Evolutionary conservation across 495 filamentous ascomycete genomes (phyloP).

Genomic region (Penicillium macrosclerotiorum): DNA sequence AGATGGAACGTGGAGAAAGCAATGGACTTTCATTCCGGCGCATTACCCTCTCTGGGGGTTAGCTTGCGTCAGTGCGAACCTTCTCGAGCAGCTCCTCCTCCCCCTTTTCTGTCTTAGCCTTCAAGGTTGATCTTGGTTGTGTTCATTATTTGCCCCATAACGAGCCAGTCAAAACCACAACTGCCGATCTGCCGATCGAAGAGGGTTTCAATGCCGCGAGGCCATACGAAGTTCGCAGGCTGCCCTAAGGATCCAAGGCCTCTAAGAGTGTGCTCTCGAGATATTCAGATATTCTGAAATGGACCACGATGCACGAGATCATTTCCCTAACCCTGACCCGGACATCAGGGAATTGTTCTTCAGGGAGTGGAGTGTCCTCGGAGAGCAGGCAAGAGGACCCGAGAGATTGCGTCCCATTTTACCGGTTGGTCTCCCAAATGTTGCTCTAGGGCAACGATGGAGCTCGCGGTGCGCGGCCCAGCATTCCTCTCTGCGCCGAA

Average conservation of each 20-base stretch:
- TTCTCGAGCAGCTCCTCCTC: not conserved
- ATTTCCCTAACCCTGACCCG: not conserved
- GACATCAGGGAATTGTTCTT: too few relatives aligned
- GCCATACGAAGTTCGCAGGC: too few relatives aligned
- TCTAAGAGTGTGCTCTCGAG: not conserved
- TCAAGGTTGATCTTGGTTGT: not conserved
- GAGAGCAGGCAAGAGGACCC: too few relatives aligned
- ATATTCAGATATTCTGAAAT: constrained; percentile 20
- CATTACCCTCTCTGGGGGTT: constrained; percentile 14
- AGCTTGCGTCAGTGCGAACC: constrained; percentile 1
- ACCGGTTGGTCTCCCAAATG: too few relatives aligned
- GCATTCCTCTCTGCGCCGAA: too few relatives aligned
- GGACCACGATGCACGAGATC: not conserved
- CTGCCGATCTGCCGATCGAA: not conserved
- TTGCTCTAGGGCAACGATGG: too few relatives aligned
- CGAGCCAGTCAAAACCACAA: not conserved
- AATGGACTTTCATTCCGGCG: constrained; percentile 19
- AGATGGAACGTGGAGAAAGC: constrained; percentile 5
- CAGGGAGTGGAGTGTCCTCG: too few relatives aligned
- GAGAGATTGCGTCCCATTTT: too few relatives aligned
- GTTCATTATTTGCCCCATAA: too few relatives aligned
- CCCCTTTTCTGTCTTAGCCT: not conserved
- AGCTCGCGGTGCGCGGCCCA: not conserved
- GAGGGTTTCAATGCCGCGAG: too few relatives aligned
- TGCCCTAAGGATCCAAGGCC: too few relatives aligned